Percentiles rank a stretch among this genome's conserved stretches.
phyloP scores from a whole-genome alignment of 1,284 basidiomycete genomes.

The Athelia psychrophila region DNA sequence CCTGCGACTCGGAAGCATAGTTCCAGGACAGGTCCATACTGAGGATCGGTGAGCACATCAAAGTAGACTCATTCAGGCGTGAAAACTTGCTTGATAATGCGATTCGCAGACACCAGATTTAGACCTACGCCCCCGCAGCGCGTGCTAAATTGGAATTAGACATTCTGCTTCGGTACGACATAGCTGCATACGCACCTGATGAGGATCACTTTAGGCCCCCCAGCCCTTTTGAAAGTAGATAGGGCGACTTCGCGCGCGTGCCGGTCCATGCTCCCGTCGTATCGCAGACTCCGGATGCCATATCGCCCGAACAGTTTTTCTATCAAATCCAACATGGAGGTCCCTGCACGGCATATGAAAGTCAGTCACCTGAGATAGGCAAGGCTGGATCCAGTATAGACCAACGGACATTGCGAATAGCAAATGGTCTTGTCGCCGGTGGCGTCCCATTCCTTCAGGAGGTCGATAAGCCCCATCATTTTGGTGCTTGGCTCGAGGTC shows the following conservation, averaged over 20 bases:
- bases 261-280: slow-evolving; percentile 62
- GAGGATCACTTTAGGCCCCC: slow-evolving; percentile 42
- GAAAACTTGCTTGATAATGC: slow-evolving; percentile 57
- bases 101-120: slow-evolving; percentile 56
- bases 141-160: slow-evolving; percentile 35
- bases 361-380: not conserved
- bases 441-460: slow-evolving; percentile 56
- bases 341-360: slow-evolving; percentile 46
- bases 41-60: slow-evolving; percentile 3
- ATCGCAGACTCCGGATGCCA: slow-evolving; percentile 57
- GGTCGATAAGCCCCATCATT: slow-evolving; percentile 55
- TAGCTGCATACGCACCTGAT: slow-evolving; percentile 32
- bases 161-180: slow-evolving; percentile 48
- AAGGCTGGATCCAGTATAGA: slow-evolving; percentile 2
- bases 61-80: not conserved
- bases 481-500: slow-evolving; percentile 65
- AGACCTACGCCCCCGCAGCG: slow-evolving; percentile 68
- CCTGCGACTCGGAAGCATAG: slow-evolving; percentile 63
- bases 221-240: slow-evolving; percentile 45
- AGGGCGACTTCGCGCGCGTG: slow-evolving; percentile 46
- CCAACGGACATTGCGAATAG: slow-evolving; percentile 64
- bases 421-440: slow-evolving; percentile 66
- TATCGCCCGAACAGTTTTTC: slow-evolving; percentile 54
- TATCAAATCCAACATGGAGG: slow-evolving; percentile 65
- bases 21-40: slow-evolving; percentile 75